Conservation (phyloP, 2,329 filamentous ascomycete species). For the Ceratocystis cacaofunesta region DNA sequence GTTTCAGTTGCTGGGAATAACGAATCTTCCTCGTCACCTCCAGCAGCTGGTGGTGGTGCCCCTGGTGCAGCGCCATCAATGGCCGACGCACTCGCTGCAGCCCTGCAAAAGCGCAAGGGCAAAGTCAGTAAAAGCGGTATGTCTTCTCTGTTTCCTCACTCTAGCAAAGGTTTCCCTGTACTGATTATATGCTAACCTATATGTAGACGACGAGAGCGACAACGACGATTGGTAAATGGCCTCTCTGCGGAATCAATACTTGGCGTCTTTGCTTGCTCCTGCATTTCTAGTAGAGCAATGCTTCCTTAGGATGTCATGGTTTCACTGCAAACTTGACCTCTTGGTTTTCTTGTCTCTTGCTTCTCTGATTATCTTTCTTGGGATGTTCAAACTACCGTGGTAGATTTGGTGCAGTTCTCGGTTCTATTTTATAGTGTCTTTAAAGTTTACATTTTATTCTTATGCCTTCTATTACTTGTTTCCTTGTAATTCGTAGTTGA, state of each 20-base stretch:
- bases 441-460: background rate
- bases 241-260: background rate
- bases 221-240: conserved; percentile 53
- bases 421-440: background rate
- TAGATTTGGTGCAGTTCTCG: background rate
- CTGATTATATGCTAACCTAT: background rate
- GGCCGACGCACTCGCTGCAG: conserved; percentile 68
- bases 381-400: background rate
- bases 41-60: conserved; percentile 37
- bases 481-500: background rate
- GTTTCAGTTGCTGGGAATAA: conserved; percentile 40
- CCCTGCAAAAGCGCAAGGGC: conserved; percentile 69
- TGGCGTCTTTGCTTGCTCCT: background rate
- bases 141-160: conserved; percentile 27
- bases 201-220: conserved; percentile 58
- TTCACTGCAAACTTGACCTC: background rate
- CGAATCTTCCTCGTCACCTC: conserved; percentile 36
- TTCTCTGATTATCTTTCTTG: background rate
- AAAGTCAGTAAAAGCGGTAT: conserved; percentile 92
- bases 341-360: background rate
- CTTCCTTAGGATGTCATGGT: background rate
- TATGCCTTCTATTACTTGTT: background rate
- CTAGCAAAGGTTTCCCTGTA: background rate
- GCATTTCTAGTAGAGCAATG: no score
- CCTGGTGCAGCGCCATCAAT: conserved; percentile 48